Evolutionary conservation across 2,329 filamentous ascomycete genomes (phyloP), one percentile per base, ranked within the genome.

Genomic region (Penicillium sclerotiorum): DNA sequence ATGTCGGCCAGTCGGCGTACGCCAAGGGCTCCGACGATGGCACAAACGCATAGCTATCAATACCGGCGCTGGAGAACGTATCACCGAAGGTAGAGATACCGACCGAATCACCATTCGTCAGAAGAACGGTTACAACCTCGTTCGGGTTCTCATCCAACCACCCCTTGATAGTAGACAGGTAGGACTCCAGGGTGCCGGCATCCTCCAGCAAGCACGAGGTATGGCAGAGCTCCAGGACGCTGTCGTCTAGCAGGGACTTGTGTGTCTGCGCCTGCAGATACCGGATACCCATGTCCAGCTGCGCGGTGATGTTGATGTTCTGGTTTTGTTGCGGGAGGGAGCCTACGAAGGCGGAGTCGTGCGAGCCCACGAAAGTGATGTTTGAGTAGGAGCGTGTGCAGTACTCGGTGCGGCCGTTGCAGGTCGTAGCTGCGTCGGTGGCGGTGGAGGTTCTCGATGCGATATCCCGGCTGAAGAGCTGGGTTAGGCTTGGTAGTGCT

Each of bases 241-340:
- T 77, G n/a, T 59, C 52, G 47, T 77, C 68, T 45, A 76, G 63
- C 47, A 77, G 68, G 30, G 77, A 70, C 27, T 63, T 57, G 60
- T 86, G 85, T 2, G 84, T 84, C 66, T 88, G 85, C 21, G 78
- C 82, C 60, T 86, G 81, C 11, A 89, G 69, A 56, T 84, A 84
- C 18, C 86, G 80, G 33, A 88, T 78, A 13, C 86, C 86, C 25
- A 81, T 71, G 44, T 81, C 69, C 8, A 89, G 74, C 62, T 88
- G 85, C 2, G 73, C 70, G 20, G 77, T 77, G 20, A 85, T 78
- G 5, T 79, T 76, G 43, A 83, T 74, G 53, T 81, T 80, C 63
- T 89, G 85, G 67, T 87, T 86, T 52, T 85, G 71, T 49, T 76
- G 68, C 1, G 76, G 75, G 8, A 77, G 60, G 43, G 73, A 57